A percentile compares a stretch with the other conserved stretches of the same genome.
Evolutionary conservation across 768 basidiomycete genomes (phyloP).

Genomic region (Candolleomyces eurysporus): DNA sequence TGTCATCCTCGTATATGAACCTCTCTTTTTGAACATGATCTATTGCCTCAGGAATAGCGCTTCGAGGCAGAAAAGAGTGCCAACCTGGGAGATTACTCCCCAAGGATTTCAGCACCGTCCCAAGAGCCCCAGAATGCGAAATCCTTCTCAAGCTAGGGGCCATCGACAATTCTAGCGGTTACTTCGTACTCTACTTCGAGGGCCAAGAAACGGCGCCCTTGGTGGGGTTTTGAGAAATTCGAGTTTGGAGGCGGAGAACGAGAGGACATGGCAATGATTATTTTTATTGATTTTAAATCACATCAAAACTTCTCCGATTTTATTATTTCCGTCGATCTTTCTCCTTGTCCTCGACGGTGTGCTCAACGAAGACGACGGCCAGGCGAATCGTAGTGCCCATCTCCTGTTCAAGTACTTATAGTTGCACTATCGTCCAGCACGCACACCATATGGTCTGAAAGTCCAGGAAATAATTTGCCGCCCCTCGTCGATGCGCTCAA

Average conservation of each 20-base stretch:
- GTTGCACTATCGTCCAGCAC: background rate
- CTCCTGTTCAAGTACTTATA: conserved; percentile 50
- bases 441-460: conserved; percentile 2
- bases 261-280: background rate
- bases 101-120: conserved; percentile 36
- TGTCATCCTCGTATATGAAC: too few species aligned
- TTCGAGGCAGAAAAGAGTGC: too few species aligned
- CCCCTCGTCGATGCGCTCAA: conserved; percentile 88
- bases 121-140: conserved; percentile 45
- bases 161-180: conserved; percentile 28
- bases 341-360: background rate
- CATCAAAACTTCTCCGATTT: background rate
- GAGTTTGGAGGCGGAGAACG: conserved; percentile 18
- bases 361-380: conserved; percentile 16
- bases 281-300: background rate
- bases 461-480: conserved; percentile 88
- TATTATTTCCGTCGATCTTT: too few species aligned
- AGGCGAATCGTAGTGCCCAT: conserved; percentile 45
- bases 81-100: conserved; percentile 1
- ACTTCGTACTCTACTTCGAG: conserved; percentile 34
- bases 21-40: too few species aligned
- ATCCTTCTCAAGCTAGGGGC: conserved; percentile 37
- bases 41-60: too few species aligned
- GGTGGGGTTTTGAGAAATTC: conserved; percentile 32
- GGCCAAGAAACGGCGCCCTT: conserved; percentile 40